Evolutionary conservation across 306 rosid species (phyloP).

Genomic region (Abrus pulchellus): DNA sequence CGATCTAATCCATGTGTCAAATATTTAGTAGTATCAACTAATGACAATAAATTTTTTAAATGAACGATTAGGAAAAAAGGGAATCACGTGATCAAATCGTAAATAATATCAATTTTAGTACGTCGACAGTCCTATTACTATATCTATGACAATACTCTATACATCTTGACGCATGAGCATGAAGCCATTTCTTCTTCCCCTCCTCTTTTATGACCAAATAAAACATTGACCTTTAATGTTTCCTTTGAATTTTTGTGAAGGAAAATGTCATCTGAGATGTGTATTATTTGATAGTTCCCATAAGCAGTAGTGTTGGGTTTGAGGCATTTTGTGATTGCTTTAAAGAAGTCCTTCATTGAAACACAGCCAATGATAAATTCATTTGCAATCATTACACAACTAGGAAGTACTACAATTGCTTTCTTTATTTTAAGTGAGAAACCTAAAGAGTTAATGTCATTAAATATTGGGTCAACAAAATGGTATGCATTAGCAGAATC

Average conservation of each 20-base stretch:
- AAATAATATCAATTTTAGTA: too few species aligned
- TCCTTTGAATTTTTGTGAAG: slow-evolving; percentile 9
- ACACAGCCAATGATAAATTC: slow-evolving; percentile 19
- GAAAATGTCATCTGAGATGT: slow-evolving; percentile 7
- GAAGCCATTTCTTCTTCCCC: too few species aligned
- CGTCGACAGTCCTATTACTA: too few species aligned
- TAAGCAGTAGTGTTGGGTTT: slow-evolving; percentile 22
- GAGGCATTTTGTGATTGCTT: slow-evolving; percentile 26
- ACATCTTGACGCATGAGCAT: too few species aligned
- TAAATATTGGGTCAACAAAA: slow-evolving; percentile 44
- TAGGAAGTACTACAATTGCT: slow-evolving; percentile 15
- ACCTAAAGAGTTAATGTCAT: slow-evolving; percentile 20
- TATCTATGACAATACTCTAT: too few species aligned
- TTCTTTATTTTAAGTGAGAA: not conserved
- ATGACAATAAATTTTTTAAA: too few species aligned
- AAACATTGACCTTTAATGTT: slow-evolving; percentile 25
- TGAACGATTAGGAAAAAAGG: too few species aligned
- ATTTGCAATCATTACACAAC: slow-evolving; percentile 29
- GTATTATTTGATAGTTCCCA: slow-evolving; percentile 27
- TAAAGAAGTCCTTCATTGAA: slow-evolving; percentile 35
- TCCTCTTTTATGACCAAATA: not conserved
- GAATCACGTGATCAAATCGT: too few species aligned
- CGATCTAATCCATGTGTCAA: too few species aligned
- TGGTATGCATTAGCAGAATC: slow-evolving; percentile 38
- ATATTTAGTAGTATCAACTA: too few species aligned